Percentiles rank a stretch among this genome's conserved stretches.
phyloP scores from a whole-genome alignment of 768 basidiomycete genomes.

The Lactarius akahatsu region DNA sequence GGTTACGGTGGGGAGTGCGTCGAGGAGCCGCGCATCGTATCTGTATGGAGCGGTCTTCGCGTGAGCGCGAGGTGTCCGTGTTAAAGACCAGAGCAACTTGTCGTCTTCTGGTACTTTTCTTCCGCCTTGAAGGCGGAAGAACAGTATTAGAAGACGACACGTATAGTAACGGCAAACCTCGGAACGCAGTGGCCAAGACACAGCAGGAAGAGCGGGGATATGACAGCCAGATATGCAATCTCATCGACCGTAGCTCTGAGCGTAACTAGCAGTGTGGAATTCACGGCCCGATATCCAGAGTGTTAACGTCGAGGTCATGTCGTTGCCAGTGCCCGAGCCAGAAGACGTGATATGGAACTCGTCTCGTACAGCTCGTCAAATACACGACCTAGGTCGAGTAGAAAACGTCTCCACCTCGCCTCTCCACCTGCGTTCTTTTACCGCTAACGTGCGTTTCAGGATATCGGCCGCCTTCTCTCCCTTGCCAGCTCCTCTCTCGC shows the following conservation, averaged over 20 bases:
- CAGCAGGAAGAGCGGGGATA: not conserved
- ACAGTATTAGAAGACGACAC: not conserved
- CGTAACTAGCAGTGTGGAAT: too few relatives aligned
- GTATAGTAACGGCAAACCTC: not conserved
- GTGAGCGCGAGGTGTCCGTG: not conserved
- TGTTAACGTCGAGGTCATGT: not conserved
- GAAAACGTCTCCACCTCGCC: slow-evolving; percentile 56
- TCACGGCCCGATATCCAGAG: not conserved
- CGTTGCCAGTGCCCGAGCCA: not conserved
- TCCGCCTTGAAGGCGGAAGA: slow-evolving; percentile 22
- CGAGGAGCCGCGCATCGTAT: slow-evolving; percentile 77
- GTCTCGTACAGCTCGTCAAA: slow-evolving; percentile 77
- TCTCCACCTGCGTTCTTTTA: not conserved
- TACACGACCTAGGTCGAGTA: slow-evolving; percentile 75
- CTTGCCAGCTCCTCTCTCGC: slow-evolving; percentile 78
- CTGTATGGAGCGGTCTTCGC: slow-evolving; percentile 41
- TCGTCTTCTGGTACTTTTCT: too few relatives aligned
- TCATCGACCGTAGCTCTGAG: not conserved
- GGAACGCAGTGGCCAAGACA: not conserved
- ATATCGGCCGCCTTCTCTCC: slow-evolving; percentile 72
- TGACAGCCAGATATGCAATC: not conserved
- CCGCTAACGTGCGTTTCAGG: slow-evolving; percentile 43
- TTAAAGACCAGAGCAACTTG: slow-evolving; percentile 28
- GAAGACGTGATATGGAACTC: slow-evolving; percentile 76
- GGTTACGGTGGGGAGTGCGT: slow-evolving; percentile 41